phyloP scores from a whole-genome alignment of 1,139 yeast species.

The Taphrina communis region DNA sequence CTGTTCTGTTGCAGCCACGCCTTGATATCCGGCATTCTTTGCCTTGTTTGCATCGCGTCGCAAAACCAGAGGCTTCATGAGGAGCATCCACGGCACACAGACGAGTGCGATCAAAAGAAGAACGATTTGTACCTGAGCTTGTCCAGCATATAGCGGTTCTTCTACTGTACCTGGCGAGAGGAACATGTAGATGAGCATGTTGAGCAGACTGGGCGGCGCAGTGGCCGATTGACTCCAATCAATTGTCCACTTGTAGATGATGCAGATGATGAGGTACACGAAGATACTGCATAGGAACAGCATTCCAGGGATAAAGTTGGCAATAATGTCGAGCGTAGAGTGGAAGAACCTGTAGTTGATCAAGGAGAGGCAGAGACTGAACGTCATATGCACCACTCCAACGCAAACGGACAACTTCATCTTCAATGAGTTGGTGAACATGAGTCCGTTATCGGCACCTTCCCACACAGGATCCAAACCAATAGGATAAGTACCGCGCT shows the following conservation, averaged over 20 bases:
- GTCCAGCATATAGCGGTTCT: slow-evolving; percentile 83
- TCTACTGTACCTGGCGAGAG: slow-evolving; percentile 89
- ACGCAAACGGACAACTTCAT: slow-evolving; percentile 93
- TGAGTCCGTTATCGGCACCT: slow-evolving; percentile 87
- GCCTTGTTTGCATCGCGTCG: slow-evolving; percentile 55
- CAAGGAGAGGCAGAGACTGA: slow-evolving; percentile 81
- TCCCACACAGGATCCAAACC: slow-evolving; percentile 98
- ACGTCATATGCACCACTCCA: slow-evolving; percentile 95
- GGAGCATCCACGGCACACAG: slow-evolving; percentile 93
- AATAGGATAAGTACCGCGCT: slow-evolving; percentile 72
- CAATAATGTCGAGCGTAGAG: slow-evolving; percentile 81
- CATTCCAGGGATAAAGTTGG: slow-evolving; percentile 92
- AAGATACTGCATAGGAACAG: slow-evolving; percentile 94
- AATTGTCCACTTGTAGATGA: slow-evolving; percentile 90
- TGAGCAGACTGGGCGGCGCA: slow-evolving; percentile 90
- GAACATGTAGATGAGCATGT: slow-evolving; percentile 96
- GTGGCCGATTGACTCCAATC: slow-evolving; percentile 81
- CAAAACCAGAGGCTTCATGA: slow-evolving; percentile 83
- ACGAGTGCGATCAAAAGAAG: slow-evolving; percentile 76
- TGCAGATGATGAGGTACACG: slow-evolving; percentile 83
- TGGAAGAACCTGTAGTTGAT: slow-evolving; percentile 78
- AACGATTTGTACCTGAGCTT: slow-evolving; percentile 74
- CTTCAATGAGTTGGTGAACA: slow-evolving; percentile 91
- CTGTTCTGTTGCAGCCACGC: slow-evolving; percentile 43
- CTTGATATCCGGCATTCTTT: slow-evolving; percentile 50